Percentiles rank a stretch among this genome's conserved stretches.
phyloP scores from a whole-genome alignment of 2,329 filamentous ascomycete species.

The Pseudogymnoascus sp. region DNA sequence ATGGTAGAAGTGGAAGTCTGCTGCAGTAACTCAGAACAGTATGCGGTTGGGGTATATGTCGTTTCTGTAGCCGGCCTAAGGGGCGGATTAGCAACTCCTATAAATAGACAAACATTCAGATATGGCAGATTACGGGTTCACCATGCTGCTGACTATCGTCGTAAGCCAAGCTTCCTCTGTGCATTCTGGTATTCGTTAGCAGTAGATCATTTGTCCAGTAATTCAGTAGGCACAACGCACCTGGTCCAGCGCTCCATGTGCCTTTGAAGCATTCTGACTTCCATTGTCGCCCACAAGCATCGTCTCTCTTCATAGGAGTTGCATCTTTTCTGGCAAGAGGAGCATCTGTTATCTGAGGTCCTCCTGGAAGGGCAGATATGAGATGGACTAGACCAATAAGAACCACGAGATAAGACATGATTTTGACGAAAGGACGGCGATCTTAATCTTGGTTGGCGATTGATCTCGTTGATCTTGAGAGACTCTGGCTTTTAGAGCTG shows the following conservation, averaged over 20 bases:
- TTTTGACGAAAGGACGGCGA: background rate
- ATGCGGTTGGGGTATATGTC: background rate
- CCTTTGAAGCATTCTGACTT: background rate
- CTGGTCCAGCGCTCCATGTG: constrained; percentile 1
- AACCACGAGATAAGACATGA: background rate
- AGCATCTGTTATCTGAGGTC: background rate
- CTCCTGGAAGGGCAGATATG: background rate
- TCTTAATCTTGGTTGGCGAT: background rate
- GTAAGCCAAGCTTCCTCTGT: background rate
- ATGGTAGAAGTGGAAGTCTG: background rate
- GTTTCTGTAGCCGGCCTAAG: background rate
- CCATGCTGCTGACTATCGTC: background rate
- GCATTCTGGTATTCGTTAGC: background rate
- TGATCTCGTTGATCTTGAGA: background rate
- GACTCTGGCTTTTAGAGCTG: background rate
- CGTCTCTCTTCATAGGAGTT: background rate
- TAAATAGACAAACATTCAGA: background rate
- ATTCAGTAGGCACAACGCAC: background rate
- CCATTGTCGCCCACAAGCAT: background rate
- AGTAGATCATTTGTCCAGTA: background rate
- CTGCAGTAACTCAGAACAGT: background rate
- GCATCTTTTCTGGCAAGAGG: background rate
- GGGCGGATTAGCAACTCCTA: background rate
- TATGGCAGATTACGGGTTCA: background rate
- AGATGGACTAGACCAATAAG: background rate